A percentile compares a stretch with the other conserved stretches of the same genome.
phyloP scores from a whole-genome alignment of 208 protist species.

The Tritrichomonas musculus region DNA sequence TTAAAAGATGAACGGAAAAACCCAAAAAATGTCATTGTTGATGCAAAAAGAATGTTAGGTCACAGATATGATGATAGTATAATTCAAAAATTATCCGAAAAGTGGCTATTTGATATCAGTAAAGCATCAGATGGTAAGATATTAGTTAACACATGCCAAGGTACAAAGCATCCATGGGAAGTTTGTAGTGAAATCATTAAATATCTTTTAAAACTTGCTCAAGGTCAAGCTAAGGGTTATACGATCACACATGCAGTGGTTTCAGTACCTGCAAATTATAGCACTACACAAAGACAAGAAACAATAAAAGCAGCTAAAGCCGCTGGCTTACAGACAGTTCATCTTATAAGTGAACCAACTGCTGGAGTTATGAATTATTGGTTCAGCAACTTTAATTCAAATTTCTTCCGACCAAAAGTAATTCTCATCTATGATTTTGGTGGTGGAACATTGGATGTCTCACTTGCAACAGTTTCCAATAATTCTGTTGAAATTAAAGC shows the following conservation, averaged over 20 bases:
- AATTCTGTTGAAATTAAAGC: constrained; percentile 57
- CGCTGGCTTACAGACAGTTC: constrained; percentile 76
- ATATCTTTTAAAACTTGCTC: constrained; percentile 77
- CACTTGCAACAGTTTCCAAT: constrained; percentile 50
- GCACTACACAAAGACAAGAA: constrained; percentile 94
- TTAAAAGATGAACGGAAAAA: too few species aligned
- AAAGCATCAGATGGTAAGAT: too few species aligned
- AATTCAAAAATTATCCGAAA: too few species aligned
- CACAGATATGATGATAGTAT: too few species aligned
- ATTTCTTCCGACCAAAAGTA: constrained; percentile 90
- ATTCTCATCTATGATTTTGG: too few species aligned
- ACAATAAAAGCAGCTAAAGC: constrained; percentile 96
- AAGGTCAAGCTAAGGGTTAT: constrained; percentile 54
- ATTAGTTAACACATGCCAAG: too few species aligned
- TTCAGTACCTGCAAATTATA: constrained; percentile 97
- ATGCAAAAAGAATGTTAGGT: too few species aligned
- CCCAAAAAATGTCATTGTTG: too few species aligned
- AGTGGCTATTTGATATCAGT: too few species aligned
- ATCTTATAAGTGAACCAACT: constrained; percentile 94
- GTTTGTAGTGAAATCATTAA: too few species aligned
- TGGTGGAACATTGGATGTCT: constrained; percentile 68
- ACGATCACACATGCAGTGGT: constrained; percentile 77
- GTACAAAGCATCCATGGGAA: too few species aligned
- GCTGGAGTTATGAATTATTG: constrained; percentile 92
- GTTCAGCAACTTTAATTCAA: constrained; percentile 58